These are phyloP conservation scores for Pythium pyrilobum DNA, from an alignment of 352 stramenopile species.

Conservation along the genomic window DNA sequence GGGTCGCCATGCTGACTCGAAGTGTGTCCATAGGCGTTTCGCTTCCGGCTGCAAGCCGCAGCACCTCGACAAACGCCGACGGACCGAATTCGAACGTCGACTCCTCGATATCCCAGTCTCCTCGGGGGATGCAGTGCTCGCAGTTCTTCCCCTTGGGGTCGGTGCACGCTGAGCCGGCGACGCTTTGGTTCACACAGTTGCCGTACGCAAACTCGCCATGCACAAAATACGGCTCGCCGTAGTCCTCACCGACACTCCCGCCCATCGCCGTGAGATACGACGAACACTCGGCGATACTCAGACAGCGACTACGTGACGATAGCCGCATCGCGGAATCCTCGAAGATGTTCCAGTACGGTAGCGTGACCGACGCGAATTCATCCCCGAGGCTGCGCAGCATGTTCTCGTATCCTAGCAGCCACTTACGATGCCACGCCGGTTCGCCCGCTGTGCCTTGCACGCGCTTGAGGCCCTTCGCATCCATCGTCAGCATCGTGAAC, in stretches of 20 bases:
- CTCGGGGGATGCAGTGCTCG: slow-evolving; percentile 56
- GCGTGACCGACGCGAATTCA: slow-evolving; percentile 24
- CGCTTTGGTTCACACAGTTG: slow-evolving; percentile 53
- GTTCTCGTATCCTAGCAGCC: slow-evolving; percentile 33
- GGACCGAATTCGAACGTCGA: slow-evolving; percentile 64
- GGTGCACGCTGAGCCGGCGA: slow-evolving; percentile 40
- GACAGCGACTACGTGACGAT: slow-evolving; percentile 12
- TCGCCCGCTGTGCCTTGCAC: slow-evolving; percentile 16
- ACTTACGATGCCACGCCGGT: slow-evolving; percentile 27
- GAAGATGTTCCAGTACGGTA: slow-evolving; percentile 34
- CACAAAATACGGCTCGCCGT: slow-evolving; percentile 17
- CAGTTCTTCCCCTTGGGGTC: slow-evolving; percentile 27
- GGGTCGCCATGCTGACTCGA: slow-evolving; percentile 26
- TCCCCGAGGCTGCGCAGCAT: slow-evolving; percentile 28
- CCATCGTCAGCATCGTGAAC: slow-evolving; percentile 29
- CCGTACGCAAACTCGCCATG: slow-evolving; percentile 28
- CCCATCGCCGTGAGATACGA: slow-evolving; percentile 51
- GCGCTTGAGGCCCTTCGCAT: slow-evolving; percentile 12
- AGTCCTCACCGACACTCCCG: slow-evolving; percentile 35
- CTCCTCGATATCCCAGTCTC: slow-evolving; percentile 55
- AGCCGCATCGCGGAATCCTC: slow-evolving; percentile 21
- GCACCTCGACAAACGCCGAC: slow-evolving; percentile 53
- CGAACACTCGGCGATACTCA: slow-evolving; percentile 25
- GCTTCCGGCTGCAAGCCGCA: slow-evolving; percentile 36
- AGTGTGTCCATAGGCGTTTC: slow-evolving; percentile 26